Evolutionary conservation across 495 filamentous ascomycete genomes (phyloP).

Genomic region (Penicillium odoratum): DNA sequence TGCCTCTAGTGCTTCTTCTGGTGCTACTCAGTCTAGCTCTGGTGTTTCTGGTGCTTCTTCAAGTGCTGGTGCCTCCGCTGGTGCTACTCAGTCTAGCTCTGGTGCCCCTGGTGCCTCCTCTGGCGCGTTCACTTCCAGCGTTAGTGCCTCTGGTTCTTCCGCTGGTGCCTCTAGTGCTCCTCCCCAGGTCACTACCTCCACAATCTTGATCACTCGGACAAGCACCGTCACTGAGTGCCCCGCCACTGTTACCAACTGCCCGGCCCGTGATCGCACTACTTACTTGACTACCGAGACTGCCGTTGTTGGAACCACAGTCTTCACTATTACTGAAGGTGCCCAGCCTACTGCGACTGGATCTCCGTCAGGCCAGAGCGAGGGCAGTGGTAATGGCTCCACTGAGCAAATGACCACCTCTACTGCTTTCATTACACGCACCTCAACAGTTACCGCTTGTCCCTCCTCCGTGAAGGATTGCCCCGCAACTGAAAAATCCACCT

Average conservation of each 20-base stretch:
- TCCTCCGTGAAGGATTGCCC: slow-evolving; percentile 21
- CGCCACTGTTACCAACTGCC: slow-evolving; percentile 28
- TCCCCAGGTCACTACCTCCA: too few species aligned
- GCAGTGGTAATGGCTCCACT: neutral
- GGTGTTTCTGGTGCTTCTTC: neutral
- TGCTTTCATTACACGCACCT: slow-evolving; percentile 14
- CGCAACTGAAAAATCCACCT: slow-evolving; percentile 16
- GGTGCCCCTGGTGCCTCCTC: neutral
- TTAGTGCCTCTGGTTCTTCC: too few species aligned
- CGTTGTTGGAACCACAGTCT: slow-evolving; percentile 7
- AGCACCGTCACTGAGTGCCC: slow-evolving; percentile 35
- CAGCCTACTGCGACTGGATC: slow-evolving; percentile 5
- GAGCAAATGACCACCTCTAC: slow-evolving; percentile 14
- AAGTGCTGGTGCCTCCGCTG: neutral
- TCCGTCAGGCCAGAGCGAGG: too few species aligned
- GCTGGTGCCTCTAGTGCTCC: too few species aligned
- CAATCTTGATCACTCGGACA: slow-evolving; percentile 30
- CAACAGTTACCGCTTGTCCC: slow-evolving; percentile 19
- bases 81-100: neutral
- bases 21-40: neutral
- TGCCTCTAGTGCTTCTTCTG: slow-evolving; percentile 1
- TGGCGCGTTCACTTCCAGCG: too few species aligned
- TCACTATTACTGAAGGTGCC: slow-evolving; percentile 11
- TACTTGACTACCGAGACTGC: slow-evolving; percentile 10
- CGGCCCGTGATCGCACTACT: slow-evolving; percentile 6